Base-by-base conservation (phyloP, 768 basidiomycete genomes). In the Termitomyces bulborhizus region DNA sequence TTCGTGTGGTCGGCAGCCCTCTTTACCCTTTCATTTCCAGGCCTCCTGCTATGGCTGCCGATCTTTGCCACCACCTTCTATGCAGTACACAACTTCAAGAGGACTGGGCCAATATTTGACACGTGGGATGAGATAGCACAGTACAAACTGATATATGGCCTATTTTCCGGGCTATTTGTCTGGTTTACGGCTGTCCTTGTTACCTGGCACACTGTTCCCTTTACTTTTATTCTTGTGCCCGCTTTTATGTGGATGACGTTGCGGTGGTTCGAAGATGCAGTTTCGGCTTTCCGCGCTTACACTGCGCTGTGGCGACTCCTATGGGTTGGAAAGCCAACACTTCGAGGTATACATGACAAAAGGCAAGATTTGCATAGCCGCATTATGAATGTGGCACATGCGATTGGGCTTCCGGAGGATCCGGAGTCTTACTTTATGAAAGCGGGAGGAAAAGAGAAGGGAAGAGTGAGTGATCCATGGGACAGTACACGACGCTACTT, bases 91-190 rank as follows among this genome's bases (percentile, higher is more conserved):
- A 83, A 84, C 59, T 89, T 89, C 76, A 90, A 88, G 70, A 86
- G 84, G 70, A 85, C 80, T 0, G 91, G 91, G 0, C 90, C 90
- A 0, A 78, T 88, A 37, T 88, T 86, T 73, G 88, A 93, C 64
- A 92, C 89, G 0, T 92, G 83, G 79, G 92, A 93, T 63, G 91
- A 93, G 66, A 90, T 93, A 59, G 89, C 91, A 11, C 89, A 93
- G 65, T 89, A 90, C 69, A 93, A 93, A 67, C 83, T 93, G 51
- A 81, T 86, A 21, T 91, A 90, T 62, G 93, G 93, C 9, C 77
- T 94, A 34, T 62, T 84, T 8, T 85, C 90, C 0, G 90, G 90
- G 1, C 56, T 88, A 3, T 71, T 77, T 51, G 88, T 92, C 31
- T 92, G 89, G 82, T 51, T 76, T 34, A 57, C 67, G 16, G 69